Evolutionary conservation across 495 filamentous ascomycete species (phyloP), one percentile per base, ranked within the genome.

Genomic region (Penicillium ucsense): DNA sequence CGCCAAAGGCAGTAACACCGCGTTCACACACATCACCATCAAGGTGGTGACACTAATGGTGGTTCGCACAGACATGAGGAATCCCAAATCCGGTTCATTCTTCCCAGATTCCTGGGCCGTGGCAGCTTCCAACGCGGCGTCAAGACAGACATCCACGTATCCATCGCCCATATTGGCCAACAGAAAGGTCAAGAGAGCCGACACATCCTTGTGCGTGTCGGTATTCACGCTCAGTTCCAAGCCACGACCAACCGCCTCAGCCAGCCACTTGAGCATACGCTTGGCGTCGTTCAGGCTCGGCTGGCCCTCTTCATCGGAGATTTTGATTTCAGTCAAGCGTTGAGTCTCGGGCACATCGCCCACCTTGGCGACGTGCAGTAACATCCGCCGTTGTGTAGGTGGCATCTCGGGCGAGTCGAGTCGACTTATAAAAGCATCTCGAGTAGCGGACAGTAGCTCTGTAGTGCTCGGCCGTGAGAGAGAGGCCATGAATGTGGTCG

Each of bases 191-290:
- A 96, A 71, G 11, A 96, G 75, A 48, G 86, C 81, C n/a, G 81
- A 80, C 36, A 97, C 86, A 65, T 99, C 94, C 64, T 92, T 97
- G 30, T 92, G 88, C 7, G 88, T 95, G 51, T 97, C 94, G 51
- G 76, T 86, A 38, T 80, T 81, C 27, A 85, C 84, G 33, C 84
- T 86, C 37, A 99, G 74, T 60, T 99, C 94, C 31, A 99, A 74
- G 0, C 87, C 86, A 51, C 94, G 74, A n/a, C 91, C 86, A 43
- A 99, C 90, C 45, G 85, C 89, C 68, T 99, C 94, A 31, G 94
- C 92, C 30, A 99, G 74, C 94, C 94, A 99, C 56, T 86, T 94
- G 32, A 99, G 76, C 89, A 99, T 97, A 41, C 92, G 79, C 65
- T 97, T 97, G 27, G 89, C 84, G 59, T 82, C 86, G n/a, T 82